phyloP scores from a whole-genome alignment of 345 rosid genomes.

The Gynandropsis gynandra region DNA sequence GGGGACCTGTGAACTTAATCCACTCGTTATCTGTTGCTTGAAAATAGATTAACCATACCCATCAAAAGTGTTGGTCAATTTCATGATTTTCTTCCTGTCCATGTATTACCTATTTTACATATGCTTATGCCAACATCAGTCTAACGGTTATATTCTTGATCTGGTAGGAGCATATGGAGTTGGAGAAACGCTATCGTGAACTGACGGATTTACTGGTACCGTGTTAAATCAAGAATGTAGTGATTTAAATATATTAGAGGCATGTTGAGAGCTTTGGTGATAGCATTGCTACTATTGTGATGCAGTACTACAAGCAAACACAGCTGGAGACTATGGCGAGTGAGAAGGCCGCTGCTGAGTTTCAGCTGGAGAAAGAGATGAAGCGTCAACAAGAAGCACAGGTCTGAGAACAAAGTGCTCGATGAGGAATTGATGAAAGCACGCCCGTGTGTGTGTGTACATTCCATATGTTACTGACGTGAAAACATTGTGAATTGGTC shows the following conservation, averaged over 20 bases:
- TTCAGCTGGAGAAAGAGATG: constrained; percentile 92
- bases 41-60: background rate
- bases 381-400: constrained; percentile 80
- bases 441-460: constrained; percentile 13
- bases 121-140: constrained; percentile 14
- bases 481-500: constrained; percentile 6
- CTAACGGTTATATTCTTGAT: constrained; percentile 26
- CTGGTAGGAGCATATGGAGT: constrained; percentile 91
- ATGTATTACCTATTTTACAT: constrained; percentile 12
- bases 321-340: constrained; percentile 94
- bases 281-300: constrained; percentile 9
- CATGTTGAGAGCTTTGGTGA: constrained; percentile 9
- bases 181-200: constrained; percentile 97
- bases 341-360: constrained; percentile 98
- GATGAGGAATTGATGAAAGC: too few relatives aligned
- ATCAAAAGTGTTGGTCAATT: background rate
- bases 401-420: constrained; percentile 35
- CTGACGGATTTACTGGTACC: constrained; percentile 94
- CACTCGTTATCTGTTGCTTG: constrained; percentile 4
- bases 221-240: constrained; percentile 11
- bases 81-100: background rate
- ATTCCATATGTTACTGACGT: constrained; percentile 11
- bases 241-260: constrained; percentile 4
- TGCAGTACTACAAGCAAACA: constrained; percentile 98
- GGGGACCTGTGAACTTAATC: background rate